phyloP scores from a whole-genome alignment of 345 rosid species.

The Noccaea caerulescens region DNA sequence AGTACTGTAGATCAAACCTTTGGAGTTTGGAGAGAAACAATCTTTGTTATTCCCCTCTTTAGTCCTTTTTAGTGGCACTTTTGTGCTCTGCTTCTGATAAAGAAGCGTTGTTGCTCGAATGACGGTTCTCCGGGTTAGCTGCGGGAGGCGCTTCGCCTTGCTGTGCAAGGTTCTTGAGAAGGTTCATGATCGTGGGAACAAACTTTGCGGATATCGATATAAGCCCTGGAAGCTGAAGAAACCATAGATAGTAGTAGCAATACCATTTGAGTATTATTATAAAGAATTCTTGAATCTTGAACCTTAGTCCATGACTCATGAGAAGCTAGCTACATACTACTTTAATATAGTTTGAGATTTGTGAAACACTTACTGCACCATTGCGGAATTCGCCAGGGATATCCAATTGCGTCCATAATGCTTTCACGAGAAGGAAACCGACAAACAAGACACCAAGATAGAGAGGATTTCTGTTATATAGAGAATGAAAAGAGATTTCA shows the following conservation, averaged over 20 bases:
- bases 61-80: conserved; percentile 60
- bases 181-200: conserved; percentile 90
- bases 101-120: conserved; percentile 29
- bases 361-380: conserved; percentile 77
- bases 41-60: conserved; percentile 30
- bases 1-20: conserved; percentile 18
- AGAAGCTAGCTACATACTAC: background rate
- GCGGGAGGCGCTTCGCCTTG: conserved; percentile 66
- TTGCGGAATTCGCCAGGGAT: conserved; percentile 82
- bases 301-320: conserved; percentile 7
- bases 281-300: conserved; percentile 6
- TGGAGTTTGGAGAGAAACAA: background rate
- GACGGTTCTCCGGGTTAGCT: conserved; percentile 42
- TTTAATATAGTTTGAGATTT: background rate
- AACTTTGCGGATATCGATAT: conserved; percentile 80
- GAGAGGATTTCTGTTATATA: conserved; percentile 79
- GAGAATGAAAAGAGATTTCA: conserved; percentile 6
- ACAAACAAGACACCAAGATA: conserved; percentile 70
- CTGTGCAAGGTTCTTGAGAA: conserved; percentile 75
- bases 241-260: conserved; percentile 12
- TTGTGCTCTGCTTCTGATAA: conserved; percentile 52
- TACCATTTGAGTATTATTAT: conserved; percentile 1
- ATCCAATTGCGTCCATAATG: conserved; percentile 92
- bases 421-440: conserved; percentile 67
- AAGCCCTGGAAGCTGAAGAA: conserved; percentile 81